Percentiles rank a stretch among this genome's conserved stretches.
Evolutionary conservation across 192 early-diverging fungal genomes (phyloP).

Genomic region (Phlyctochytrium bullatum): DNA sequence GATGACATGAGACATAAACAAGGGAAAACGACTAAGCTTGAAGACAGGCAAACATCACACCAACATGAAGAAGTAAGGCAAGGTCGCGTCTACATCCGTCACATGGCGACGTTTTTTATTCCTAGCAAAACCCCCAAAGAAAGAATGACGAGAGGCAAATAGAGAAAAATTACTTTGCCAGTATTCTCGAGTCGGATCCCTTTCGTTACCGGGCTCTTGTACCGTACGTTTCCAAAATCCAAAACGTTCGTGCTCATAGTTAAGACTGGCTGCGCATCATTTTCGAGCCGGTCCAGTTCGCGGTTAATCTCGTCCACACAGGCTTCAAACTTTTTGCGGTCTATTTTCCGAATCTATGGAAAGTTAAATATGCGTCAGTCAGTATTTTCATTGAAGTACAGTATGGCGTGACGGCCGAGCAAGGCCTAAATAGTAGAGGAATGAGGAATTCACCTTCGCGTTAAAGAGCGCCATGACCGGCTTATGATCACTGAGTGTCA

Average conservation of each 20-base stretch:
- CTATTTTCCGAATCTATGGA: conserved; percentile 56
- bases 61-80: too few species aligned
- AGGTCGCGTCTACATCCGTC: too few species aligned
- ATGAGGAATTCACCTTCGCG: conserved; percentile 47
- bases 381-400: neutral
- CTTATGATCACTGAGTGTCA: conserved; percentile 85
- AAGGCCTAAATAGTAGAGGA: too few species aligned
- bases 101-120: too few species aligned
- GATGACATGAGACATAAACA: too few species aligned
- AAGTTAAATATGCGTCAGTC: conserved; percentile 4
- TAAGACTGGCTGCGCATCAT: conserved; percentile 73
- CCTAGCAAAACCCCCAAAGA: conserved; percentile 1
- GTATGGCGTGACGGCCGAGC: too few species aligned
- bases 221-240: conserved; percentile 71
- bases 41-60: too few species aligned
- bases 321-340: conserved; percentile 52
- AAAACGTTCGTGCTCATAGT: conserved; percentile 55
- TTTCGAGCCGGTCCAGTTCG: conserved; percentile 76
- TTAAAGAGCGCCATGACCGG: conserved; percentile 75
- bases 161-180: conserved; percentile 21
- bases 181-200: conserved; percentile 64
- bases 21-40: too few species aligned
- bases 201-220: conserved; percentile 45
- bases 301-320: conserved; percentile 63
- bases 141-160: neutral